Conservation (phyloP, 1,139 yeast genomes). For the Saccharomyces hybrid region DNA sequence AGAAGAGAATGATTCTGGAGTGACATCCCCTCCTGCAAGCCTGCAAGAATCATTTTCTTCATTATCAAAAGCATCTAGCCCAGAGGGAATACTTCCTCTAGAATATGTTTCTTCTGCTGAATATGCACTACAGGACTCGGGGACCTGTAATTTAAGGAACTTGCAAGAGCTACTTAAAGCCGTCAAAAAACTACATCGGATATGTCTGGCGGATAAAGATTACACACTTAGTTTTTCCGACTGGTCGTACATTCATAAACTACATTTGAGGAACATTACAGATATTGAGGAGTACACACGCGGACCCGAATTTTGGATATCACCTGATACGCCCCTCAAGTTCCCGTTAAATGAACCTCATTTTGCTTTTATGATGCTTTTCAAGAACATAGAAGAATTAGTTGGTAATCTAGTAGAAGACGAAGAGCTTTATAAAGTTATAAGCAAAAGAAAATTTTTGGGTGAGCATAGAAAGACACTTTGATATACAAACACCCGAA, state of each 20-base stretch:
- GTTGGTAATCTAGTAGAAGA: conserved; percentile 11
- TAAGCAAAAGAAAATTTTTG: neutral
- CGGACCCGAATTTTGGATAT: conserved; percentile 43
- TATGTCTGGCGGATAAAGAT: conserved; percentile 31
- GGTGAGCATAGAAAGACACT: neutral
- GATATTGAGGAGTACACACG: conserved; percentile 19
- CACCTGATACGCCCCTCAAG: conserved; percentile 56
- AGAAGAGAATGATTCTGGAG: neutral
- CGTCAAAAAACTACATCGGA: conserved; percentile 23
- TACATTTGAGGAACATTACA: conserved; percentile 29
- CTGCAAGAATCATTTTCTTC: neutral
- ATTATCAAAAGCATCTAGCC: neutral
- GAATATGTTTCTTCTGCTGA: neutral
- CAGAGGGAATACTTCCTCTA: neutral
- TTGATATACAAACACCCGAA: neutral
- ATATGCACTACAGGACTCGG: conserved; percentile 9
- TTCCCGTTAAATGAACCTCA: conserved; percentile 61
- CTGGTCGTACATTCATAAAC: conserved; percentile 37
- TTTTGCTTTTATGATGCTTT: conserved; percentile 40
- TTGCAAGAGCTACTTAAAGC: conserved; percentile 24
- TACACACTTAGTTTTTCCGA: conserved; percentile 37
- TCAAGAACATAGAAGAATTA: conserved; percentile 20
- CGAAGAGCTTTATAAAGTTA: conserved; percentile 1
- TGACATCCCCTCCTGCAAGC: conserved; percentile 5
- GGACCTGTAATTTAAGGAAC: conserved; percentile 11